phyloP scores from a whole-genome alignment of 495 filamentous ascomycete species.

The Penicillium maclennaniae region DNA sequence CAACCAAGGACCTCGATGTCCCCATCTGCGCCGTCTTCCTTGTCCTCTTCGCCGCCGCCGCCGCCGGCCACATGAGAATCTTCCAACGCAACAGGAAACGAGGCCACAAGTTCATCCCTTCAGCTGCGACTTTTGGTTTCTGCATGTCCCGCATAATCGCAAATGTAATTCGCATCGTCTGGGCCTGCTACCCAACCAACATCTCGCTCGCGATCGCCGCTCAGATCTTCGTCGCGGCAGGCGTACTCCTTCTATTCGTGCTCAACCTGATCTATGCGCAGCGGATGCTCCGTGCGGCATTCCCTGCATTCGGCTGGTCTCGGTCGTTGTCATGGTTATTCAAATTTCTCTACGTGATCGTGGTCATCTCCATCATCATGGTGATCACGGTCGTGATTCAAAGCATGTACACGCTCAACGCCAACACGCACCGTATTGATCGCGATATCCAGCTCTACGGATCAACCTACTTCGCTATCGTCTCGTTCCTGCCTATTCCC shows the following conservation, averaged over 20 bases:
- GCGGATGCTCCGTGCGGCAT: constrained; percentile 68
- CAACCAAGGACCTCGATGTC: constrained; percentile 54
- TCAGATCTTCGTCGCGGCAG: constrained; percentile 70
- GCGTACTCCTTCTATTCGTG: constrained; percentile 74
- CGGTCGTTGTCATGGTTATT: constrained; percentile 46
- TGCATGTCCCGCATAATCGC: constrained; percentile 68
- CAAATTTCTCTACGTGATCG: constrained; percentile 55
- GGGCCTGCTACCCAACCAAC: constrained; percentile 38
- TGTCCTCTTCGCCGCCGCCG: constrained; percentile 56
- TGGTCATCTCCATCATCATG: constrained; percentile 60
- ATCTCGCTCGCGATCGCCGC: constrained; percentile 63
- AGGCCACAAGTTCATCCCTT: constrained; percentile 69
- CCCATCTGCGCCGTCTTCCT: constrained; percentile 64
- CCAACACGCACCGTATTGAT: constrained; percentile 46
- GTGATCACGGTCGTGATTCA: constrained; percentile 66
- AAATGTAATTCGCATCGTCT: constrained; percentile 58
- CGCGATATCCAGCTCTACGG: constrained; percentile 65
- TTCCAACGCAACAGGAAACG: constrained; percentile 54
- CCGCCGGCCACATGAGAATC: constrained; percentile 61
- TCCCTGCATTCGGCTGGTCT: constrained; percentile 69
- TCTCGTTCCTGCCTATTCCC: constrained; percentile 72
- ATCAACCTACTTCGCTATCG: constrained; percentile 60
- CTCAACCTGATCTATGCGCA: constrained; percentile 77
- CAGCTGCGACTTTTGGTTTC: constrained; percentile 69
- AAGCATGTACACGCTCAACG: constrained; percentile 60